These are phyloP conservation scores for Aspergillus sp. DNA, from an alignment of 2,329 filamentous ascomycete species.

Conservation along the genomic window DNA sequence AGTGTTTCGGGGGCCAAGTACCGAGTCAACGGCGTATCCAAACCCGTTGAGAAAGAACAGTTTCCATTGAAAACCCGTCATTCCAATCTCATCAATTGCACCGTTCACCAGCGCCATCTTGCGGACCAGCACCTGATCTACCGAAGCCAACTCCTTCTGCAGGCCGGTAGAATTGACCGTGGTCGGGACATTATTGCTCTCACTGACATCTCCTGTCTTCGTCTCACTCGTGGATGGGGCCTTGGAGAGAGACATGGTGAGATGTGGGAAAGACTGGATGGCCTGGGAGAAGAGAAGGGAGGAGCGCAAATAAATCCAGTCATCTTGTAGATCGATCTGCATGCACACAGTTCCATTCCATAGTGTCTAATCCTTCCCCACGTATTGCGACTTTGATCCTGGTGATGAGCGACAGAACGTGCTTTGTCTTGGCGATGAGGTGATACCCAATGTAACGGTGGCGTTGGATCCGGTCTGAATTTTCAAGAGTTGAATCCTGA, in stretches of 20 bases:
- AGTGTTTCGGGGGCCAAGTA: not conserved
- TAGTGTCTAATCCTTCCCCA: not conserved
- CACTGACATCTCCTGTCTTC: not conserved
- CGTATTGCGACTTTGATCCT: not conserved
- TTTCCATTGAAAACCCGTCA: conserved; percentile 60
- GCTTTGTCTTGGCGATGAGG: not conserved
- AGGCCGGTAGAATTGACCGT: not conserved
- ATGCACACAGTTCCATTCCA: too few species aligned
- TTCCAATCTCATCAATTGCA: conserved; percentile 58
- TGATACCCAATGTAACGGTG: not conserved
- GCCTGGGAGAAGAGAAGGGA: not conserved
- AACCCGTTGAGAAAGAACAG: conserved; percentile 64
- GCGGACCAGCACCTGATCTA: conserved; percentile 40
- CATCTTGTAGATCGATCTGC: not conserved
- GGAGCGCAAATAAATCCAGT: not conserved
- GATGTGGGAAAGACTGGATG: not conserved
- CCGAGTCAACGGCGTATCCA: conserved; percentile 46
- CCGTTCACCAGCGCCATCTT: conserved; percentile 42
- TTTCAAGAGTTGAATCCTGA: not conserved
- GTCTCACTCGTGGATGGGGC: not conserved
- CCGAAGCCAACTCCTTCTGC: conserved; percentile 5
- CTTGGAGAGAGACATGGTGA: not conserved
- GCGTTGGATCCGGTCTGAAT: not conserved
- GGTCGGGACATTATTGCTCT: not conserved
- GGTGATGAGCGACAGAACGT: not conserved